Base-by-base conservation (phyloP, 139 green algal genomes). In the Micractinium sp. region DNA sequence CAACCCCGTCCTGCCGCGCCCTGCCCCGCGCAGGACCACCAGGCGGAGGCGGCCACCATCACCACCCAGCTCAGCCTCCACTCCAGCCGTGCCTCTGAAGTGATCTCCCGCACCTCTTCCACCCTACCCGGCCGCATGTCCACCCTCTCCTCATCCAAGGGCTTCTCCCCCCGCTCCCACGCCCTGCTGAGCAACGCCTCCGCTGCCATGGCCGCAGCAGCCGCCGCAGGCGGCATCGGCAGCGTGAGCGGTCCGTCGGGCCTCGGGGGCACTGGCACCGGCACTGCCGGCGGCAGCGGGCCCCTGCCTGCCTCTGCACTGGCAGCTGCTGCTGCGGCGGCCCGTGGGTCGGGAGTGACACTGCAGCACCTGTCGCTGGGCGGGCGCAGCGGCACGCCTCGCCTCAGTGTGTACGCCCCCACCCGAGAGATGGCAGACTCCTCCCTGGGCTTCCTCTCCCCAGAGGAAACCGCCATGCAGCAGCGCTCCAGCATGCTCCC, bases 401-500 rank as follows among this genome's bases (percentile, higher is more conserved):
- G 38, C 27, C 63, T 87, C 19, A 39, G 82, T 35, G 25, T 35
- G 16, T 74, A 31, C 47, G 38, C 33, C 15, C 53, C 53, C 53
- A 74, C 25, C 2, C 31, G 80, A 9, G 80, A 85, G 15, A 18
- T 73, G 53, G 53, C n/a, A 39, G 80, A 85, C 53, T 73, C 63
- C 36, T 87, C 82, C 20, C 63, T 87, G 25, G 36, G 35, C 35
- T 87, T 78, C 82, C 82, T 87, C 5, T 87, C 82, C 19, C 60
- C 81, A 5, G 81, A 86, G 35, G 41, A 66, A 22, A 36, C 78
- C 19, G 60, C 56, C 0, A 22, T 22, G 22, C 33, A 53, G 22
- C 56, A 53, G 33, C 33, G 56, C 60, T 73, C 56, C 33, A 75
- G 81, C 81, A 27, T 61, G 41, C 80, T 22, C 12, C 80, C 31